Evolutionary conservation across 257 asterid species (phyloP).

Genomic region (Nicotiana benthamiana): DNA sequence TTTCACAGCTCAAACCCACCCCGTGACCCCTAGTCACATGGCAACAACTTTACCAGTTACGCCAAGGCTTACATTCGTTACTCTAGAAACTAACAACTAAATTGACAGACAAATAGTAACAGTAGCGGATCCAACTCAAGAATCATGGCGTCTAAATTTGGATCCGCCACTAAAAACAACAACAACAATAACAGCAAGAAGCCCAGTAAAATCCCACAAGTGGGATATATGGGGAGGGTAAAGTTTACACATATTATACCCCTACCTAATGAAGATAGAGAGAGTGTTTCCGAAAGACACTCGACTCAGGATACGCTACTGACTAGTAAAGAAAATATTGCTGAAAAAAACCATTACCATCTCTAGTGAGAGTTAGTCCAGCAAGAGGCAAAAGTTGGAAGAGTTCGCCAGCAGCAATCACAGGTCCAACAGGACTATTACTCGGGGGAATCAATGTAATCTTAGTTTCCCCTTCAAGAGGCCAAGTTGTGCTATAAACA

Average conservation of each 20-base stretch:
- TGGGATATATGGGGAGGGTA: no score
- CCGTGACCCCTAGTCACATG: no score
- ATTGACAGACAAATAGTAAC: not conserved
- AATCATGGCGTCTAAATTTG: no score
- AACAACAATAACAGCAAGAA: no score
- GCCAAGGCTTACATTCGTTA: not conserved
- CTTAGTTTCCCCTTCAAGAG: conserved; percentile 46
- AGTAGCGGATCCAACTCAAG: not conserved
- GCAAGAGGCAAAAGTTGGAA: conserved; percentile 50
- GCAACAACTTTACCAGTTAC: no score
- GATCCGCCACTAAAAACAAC: not conserved
- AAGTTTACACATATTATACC: no score
- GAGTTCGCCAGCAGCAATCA: conserved; percentile 82
- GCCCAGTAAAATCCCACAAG: no score
- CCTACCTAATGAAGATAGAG: no score
- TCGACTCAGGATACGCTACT: no score
- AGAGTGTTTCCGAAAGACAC: no score
- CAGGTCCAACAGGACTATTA: conserved; percentile 61
- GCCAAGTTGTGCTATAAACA: conserved; percentile 56
- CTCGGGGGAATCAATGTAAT: conserved; percentile 38
- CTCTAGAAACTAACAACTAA: not conserved
- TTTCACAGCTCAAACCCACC: no score
- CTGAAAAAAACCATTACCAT: conserved; percentile 35
- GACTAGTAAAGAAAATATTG: not conserved
- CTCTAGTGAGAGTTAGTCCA: conserved; percentile 54